These are phyloP conservation scores for Lentinula detonsa DNA, from an alignment of 768 basidiomycete genomes.

Conservation along the genomic window DNA sequence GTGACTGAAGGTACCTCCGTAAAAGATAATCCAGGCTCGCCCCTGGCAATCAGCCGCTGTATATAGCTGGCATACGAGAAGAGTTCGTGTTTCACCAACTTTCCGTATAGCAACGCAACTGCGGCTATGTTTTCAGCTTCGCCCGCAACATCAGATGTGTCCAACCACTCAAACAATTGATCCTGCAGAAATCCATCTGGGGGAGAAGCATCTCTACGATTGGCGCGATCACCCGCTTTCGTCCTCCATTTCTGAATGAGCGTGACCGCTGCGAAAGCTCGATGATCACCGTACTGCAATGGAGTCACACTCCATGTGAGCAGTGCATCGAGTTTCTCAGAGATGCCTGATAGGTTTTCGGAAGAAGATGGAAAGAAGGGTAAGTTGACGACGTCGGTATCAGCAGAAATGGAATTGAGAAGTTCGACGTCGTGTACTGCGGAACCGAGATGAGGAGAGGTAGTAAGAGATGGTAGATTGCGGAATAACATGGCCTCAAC, in stretches of 20 bases:
- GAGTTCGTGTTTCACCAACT: constrained; percentile 60
- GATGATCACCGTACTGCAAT: constrained; percentile 77
- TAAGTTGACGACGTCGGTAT: constrained; percentile 53
- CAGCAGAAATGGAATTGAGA: constrained; percentile 69
- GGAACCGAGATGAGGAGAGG: constrained; percentile 52
- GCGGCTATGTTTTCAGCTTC: constrained; percentile 48
- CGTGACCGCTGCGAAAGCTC: constrained; percentile 69
- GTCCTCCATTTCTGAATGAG: constrained; percentile 61
- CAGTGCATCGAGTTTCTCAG: constrained; percentile 66
- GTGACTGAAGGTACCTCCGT: constrained; percentile 36
- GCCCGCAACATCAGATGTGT: constrained; percentile 55
- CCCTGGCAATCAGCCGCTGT: constrained; percentile 75
- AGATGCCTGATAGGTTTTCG: constrained; percentile 39
- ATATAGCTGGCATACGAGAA: constrained; percentile 75
- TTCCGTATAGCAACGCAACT: constrained; percentile 66
- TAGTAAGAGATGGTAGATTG: constrained; percentile 50
- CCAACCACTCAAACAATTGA: constrained; percentile 77
- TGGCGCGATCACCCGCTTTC: constrained; percentile 55
- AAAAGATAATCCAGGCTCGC: constrained; percentile 55
- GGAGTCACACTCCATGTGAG: constrained; percentile 80
- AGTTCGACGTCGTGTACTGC: constrained; percentile 51
- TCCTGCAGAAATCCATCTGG: constrained; percentile 68
- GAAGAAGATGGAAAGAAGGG: constrained; percentile 47
- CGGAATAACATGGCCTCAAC: constrained; percentile 80
- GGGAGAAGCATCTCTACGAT: constrained; percentile 52